phyloP scores from a whole-genome alignment of 805 yeast species.

The Hanseniaspora lachancei region DNA sequence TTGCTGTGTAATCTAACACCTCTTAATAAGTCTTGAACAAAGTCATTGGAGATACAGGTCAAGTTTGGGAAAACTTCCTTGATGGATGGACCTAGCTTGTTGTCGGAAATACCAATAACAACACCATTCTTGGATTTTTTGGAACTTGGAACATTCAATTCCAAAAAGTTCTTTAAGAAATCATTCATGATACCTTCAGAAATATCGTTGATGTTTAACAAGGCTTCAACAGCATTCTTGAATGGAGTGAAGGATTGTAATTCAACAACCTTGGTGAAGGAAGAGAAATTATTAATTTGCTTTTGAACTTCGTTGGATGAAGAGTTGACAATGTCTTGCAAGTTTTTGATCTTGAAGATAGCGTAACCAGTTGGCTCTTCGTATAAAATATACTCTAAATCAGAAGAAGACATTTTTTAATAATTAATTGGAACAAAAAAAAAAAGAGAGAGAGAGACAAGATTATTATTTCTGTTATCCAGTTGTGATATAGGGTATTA shows the following conservation, averaged over 20 bases:
- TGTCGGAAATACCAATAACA: constrained; percentile 80
- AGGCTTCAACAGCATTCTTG: constrained; percentile 98
- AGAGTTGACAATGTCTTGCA: constrained; percentile 88
- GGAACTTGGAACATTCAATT: constrained; percentile 64
- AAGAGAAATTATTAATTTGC: constrained; percentile 70
- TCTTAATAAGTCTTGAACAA: constrained; percentile 88
- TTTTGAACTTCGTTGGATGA: constrained; percentile 88
- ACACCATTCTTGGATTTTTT: constrained; percentile 33
- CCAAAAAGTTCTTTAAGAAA: constrained; percentile 76
- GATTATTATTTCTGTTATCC: neutral
- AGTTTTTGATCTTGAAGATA: constrained; percentile 80
- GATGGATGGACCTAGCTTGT: constrained; percentile 89
- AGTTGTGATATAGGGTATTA: neutral
- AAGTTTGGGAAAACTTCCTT: constrained; percentile 80
- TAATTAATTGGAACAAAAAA: neutral
- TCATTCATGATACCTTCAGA: constrained; percentile 95
- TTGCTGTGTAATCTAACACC: constrained; percentile 85
- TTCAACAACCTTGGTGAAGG: constrained; percentile 85
- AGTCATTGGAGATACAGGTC: constrained; percentile 81
- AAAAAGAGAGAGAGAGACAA: neutral
- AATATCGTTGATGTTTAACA: constrained; percentile 94
- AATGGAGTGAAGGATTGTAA: constrained; percentile 93
- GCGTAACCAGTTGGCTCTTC: constrained; percentile 99
- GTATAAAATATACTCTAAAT: constrained; percentile 78
- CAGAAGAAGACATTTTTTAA: constrained; percentile 37